Conservation (phyloP, 108 stramenopile genomes). For the Nannochloropsis salina region DNA sequence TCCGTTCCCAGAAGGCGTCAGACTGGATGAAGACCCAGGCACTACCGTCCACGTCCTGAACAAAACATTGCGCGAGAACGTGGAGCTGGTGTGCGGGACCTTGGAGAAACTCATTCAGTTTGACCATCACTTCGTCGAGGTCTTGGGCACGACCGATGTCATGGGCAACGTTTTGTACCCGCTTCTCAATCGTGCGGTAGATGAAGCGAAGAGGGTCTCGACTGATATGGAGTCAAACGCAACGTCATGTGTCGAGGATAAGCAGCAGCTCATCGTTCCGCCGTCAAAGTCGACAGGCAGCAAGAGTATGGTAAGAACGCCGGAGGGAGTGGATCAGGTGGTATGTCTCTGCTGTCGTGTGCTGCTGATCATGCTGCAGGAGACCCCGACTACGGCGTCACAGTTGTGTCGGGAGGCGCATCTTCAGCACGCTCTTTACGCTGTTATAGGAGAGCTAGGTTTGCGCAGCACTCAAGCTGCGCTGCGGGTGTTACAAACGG, state of each 20-base stretch:
- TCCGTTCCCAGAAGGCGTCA: not conserved
- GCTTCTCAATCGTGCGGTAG: constrained; percentile 33
- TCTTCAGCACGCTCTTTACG: constrained; percentile 38
- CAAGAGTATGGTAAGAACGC: constrained; percentile 22
- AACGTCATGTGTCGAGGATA: not conserved
- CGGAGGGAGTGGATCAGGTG: constrained; percentile 30
- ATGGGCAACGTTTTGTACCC: constrained; percentile 39
- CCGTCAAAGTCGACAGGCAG: not conserved
- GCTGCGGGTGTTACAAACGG: constrained; percentile 32
- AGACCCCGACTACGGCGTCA: constrained; percentile 27
- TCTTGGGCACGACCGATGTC: constrained; percentile 26
- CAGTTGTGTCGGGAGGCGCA: constrained; percentile 31
- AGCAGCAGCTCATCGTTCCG: not conserved
- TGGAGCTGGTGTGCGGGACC: constrained; percentile 71
- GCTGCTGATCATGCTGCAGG: constrained; percentile 33
- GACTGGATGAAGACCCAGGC: constrained; percentile 40
- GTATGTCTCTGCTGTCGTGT: constrained; percentile 36
- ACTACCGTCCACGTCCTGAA: constrained; percentile 36
- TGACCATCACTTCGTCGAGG: constrained; percentile 58
- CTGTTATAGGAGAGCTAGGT: constrained; percentile 32
- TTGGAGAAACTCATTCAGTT: constrained; percentile 77
- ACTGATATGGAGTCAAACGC: not conserved
- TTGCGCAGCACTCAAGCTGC: constrained; percentile 35
- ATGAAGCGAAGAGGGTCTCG: not conserved
- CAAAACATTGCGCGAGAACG: constrained; percentile 56